Base-by-base conservation (phyloP, 345 rosid genomes). In the Rhodamnia rubescens region DNA sequence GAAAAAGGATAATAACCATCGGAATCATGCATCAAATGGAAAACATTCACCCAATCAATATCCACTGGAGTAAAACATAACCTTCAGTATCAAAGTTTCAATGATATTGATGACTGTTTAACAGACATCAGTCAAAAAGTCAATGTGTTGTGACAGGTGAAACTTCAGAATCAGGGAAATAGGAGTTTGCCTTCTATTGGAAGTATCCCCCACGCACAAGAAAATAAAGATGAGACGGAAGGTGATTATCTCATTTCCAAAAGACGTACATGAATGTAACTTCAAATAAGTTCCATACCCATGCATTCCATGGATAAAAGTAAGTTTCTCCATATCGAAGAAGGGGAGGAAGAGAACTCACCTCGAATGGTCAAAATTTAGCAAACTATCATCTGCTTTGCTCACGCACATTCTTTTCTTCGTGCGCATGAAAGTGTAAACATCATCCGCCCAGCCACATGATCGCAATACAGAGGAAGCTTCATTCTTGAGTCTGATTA, bases 391-490 rank as follows among this genome's bases (percentile, higher is more conserved):
- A 69, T 89, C 95, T 64, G 54, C 80, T 87, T 91, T 92, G 64
- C 83, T 85, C 16, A 87, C 54, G 54, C 90, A 90, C 61, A 89
- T 50, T 87, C 93, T 93, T 93, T 92, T 98, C 89, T 93, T 90
- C 11, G 88, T 90, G 75, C 85, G 87, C 98, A 98, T 95, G 88
- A 90, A 93, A 83, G 85, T 85, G 12, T 84, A 88, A 36, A 94
- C 96, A 69, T 95, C 87, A 78, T 90, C 91, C 54, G 85, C 90
- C 97, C 98, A 98, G 80, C 96, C 97, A 53, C 94, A 94, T 18
- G 95, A 89, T 89, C 82, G 91, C 92, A 98, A 88, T 85, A 89
- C 89, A 74, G 93, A 88, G 52, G 87, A 86, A 56, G 96, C 95
- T 80, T 96, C 89, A 83, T 91, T 92, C 90, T 89, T 74, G 86